These are phyloP conservation scores for Penicillium sp. DNA, from an alignment of 2,329 filamentous ascomycete species.

Conservation along the genomic window DNA sequence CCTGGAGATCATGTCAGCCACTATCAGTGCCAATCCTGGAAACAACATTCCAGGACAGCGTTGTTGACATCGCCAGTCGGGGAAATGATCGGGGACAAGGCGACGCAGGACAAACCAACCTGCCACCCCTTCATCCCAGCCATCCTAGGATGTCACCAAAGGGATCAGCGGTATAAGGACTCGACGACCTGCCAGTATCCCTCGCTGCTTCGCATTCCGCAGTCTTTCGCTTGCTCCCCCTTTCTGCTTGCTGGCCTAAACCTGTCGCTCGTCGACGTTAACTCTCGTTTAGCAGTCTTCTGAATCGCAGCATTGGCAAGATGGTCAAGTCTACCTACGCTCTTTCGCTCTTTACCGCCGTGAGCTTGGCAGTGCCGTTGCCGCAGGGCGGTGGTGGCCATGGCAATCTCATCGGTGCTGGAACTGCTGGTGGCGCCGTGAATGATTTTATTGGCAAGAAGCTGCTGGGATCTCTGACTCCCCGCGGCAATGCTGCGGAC, in stretches of 20 bases:
- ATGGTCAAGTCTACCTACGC: conserved; percentile 27
- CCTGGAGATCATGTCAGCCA: conserved; percentile 10
- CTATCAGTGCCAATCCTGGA: conserved; percentile 2
- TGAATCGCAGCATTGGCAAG: conserved; percentile 4
- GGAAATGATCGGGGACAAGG: not conserved
- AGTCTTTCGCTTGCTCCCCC: conserved; percentile 9
- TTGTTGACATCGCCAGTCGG: conserved; percentile 10
- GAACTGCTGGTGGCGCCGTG: conserved; percentile 12
- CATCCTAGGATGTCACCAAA: conserved; percentile 19
- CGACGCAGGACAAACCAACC: not conserved
- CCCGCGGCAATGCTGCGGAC: conserved; percentile 1
- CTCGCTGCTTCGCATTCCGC: conserved; percentile 16
- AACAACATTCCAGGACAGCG: conserved; percentile 17
- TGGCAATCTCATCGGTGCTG: conserved; percentile 20
- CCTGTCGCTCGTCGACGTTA: conserved; percentile 19
- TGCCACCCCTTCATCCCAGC: conserved; percentile 19
- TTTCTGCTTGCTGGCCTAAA: conserved; percentile 4
- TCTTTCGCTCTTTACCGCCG: conserved; percentile 23
- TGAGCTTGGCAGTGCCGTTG: conserved; percentile 23
- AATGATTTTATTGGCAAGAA: conserved; percentile 11
- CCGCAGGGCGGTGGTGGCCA: conserved; percentile 11
- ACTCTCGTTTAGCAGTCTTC: conserved; percentile 13
- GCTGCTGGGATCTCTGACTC: conserved; percentile 1
- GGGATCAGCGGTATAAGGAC: conserved; percentile 15
- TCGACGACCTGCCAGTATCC: conserved; percentile 5